Evolutionary conservation across 495 filamentous ascomycete species (phyloP), one percentile per base, ranked within the genome.

Genomic region (Penicillium egyptiacum): DNA sequence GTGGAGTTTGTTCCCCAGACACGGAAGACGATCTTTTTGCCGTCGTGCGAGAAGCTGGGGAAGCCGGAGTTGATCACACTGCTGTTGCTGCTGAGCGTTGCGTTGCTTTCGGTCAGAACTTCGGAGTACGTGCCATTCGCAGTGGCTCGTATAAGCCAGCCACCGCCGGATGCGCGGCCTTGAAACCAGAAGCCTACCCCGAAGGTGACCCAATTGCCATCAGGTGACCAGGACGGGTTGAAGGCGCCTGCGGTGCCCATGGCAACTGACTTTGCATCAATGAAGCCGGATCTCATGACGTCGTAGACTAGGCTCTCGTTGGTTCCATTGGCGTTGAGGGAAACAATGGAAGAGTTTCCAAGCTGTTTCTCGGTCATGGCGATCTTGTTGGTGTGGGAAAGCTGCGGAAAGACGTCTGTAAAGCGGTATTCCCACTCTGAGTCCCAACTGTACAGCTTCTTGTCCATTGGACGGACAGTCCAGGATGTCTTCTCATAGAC

Each of bases 391-490:
- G 35, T 39, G n/a, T 50, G 10, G 51, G 57, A 62, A 6, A 62
- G 55, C 33, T 67, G 67, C 1, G 70, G 70, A 56, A 71, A 71
- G 8, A 73, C 70, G 42, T 73, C 68, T 9, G 61, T 73, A 55
- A 71, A 73, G 12, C 66, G 68, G 48, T 73, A 73, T 11, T 70
- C 70, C 70, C 70, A 73, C 23, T 69, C 66, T 1, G 33, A 8
- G 37, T 73, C 64, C 60, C 61, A 73, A 57, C 61, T 66, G 42
- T 63, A 73, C 1, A 73, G 61, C 40, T 64, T 49, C 53, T 68
- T 70, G 11, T 61, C 54, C 50, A 63, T 55, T 1, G 67, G 65
- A n/a, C 69, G 69, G 12, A 63, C 23, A 17, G 49, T 44, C 64
- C 67, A 70, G n/a, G 16, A 42, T 0, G 49, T 60, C 54, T 70